Conservation (phyloP, 257 asterid genomes). For the Nicotiana benthamiana region DNA sequence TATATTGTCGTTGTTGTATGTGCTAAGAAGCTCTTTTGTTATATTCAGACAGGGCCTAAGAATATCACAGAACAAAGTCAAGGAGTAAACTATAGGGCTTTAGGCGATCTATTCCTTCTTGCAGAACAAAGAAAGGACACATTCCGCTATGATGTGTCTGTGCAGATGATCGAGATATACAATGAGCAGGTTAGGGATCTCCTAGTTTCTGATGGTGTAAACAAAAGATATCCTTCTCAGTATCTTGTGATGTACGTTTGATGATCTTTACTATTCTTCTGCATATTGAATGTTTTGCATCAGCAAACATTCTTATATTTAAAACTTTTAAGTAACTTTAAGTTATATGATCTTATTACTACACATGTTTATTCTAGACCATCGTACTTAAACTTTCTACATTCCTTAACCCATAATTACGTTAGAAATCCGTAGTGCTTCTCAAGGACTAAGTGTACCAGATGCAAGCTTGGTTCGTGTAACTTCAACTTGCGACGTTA, state of each 20-base stretch:
- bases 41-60: slow-evolving; percentile 76
- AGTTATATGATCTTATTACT: neutral
- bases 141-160: slow-evolving; percentile 70
- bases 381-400: neutral
- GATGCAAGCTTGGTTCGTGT: slow-evolving; percentile 67
- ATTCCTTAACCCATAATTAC: slow-evolving; percentile 52
- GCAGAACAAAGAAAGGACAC: slow-evolving; percentile 78
- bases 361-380: neutral
- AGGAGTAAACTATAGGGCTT: slow-evolving; percentile 95
- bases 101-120: slow-evolving; percentile 68
- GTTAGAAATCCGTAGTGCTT: slow-evolving; percentile 85
- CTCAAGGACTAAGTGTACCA: slow-evolving; percentile 94
- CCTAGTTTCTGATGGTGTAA: slow-evolving; percentile 57
- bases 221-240: slow-evolving; percentile 83
- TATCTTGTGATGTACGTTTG: neutral
- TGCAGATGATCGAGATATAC: slow-evolving; percentile 96
- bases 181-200: slow-evolving; percentile 98
- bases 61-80: slow-evolving; percentile 63
- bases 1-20: slow-evolving; percentile 1
- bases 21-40: slow-evolving; percentile 14
- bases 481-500: slow-evolving; percentile 77
- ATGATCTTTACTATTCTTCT: neutral
- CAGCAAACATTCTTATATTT: neutral
- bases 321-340: neutral
- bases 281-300: neutral